These are phyloP conservation scores for Mycena capillaripes DNA, from an alignment of 768 basidiomycete species.

Conservation along the genomic window DNA sequence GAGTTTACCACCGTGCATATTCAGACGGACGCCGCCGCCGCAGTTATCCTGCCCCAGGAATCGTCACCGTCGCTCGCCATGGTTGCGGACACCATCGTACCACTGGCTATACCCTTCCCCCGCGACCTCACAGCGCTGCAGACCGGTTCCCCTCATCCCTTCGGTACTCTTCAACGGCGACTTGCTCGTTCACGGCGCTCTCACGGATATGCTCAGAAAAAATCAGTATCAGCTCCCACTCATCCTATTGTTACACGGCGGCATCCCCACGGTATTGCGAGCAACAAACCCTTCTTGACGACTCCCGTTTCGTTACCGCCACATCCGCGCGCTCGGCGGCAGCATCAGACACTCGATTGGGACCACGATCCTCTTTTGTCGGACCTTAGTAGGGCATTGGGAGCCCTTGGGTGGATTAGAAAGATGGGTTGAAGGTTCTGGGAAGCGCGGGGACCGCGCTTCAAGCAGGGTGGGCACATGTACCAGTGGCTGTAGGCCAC, in stretches of 20 bases:
- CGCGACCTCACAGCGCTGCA: background rate
- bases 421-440: background rate
- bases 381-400: background rate
- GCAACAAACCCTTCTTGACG: background rate
- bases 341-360: background rate
- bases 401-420: conserved; percentile 11
- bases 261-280: background rate
- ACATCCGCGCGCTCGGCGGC: background rate
- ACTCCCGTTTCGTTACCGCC: background rate
- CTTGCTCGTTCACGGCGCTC: conserved; percentile 3
- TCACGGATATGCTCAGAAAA: background rate
- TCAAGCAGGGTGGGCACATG: background rate
- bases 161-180: background rate
- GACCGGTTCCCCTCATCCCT: background rate
- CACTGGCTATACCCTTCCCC: background rate
- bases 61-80: background rate
- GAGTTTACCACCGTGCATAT: background rate
- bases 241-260: background rate
- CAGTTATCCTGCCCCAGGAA: background rate
- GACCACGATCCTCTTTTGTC: background rate
- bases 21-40: background rate
- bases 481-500: background rate
- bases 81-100: background rate
- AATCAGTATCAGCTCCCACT: background rate
- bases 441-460: conserved; percentile 14